Percentiles rank a stretch among this genome's conserved stretches.
Conservation (phyloP, 2,329 filamentous ascomycete species). For the Hirsutella rhossiliensis region DNA sequence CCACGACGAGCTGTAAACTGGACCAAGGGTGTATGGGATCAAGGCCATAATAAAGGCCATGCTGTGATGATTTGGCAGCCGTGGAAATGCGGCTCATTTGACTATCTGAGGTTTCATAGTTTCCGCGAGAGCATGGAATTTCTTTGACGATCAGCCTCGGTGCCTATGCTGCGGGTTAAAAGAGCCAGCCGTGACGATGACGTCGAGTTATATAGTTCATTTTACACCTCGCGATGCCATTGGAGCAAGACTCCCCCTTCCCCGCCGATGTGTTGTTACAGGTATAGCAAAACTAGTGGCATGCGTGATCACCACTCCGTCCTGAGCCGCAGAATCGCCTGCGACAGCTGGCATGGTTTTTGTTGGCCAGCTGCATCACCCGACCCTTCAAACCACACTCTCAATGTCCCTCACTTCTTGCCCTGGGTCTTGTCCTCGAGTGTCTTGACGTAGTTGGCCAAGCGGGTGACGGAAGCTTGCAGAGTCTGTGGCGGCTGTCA, state of each 20-base stretch:
- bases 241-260: too few species aligned
- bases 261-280: too few species aligned
- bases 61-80: conserved; percentile 19
- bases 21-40: conserved; percentile 11
- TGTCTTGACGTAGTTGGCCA: conserved; percentile 71
- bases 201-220: too few species aligned
- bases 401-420: conserved; percentile 42
- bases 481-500: conserved; percentile 48
- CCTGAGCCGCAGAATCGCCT: too few species aligned
- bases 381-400: background rate
- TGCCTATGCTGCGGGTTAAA: background rate
- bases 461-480: conserved; percentile 74
- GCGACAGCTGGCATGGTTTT: too few species aligned
- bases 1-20: conserved; percentile 67
- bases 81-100: conserved; percentile 14
- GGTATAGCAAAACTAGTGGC: too few species aligned
- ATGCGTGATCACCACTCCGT: too few species aligned
- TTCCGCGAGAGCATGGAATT: conserved; percentile 13
- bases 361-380: background rate
- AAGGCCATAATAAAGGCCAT: conserved; percentile 9
- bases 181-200: too few species aligned
- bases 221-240: too few species aligned
- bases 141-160: conserved; percentile 2
- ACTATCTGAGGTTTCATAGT: conserved; percentile 12
- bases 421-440: conserved; percentile 72